A percentile compares a stretch with the other conserved stretches of the same genome.
Evolutionary conservation across 805 yeast species (phyloP).

Genomic region (Zygosaccharomyces siamensis): DNA sequence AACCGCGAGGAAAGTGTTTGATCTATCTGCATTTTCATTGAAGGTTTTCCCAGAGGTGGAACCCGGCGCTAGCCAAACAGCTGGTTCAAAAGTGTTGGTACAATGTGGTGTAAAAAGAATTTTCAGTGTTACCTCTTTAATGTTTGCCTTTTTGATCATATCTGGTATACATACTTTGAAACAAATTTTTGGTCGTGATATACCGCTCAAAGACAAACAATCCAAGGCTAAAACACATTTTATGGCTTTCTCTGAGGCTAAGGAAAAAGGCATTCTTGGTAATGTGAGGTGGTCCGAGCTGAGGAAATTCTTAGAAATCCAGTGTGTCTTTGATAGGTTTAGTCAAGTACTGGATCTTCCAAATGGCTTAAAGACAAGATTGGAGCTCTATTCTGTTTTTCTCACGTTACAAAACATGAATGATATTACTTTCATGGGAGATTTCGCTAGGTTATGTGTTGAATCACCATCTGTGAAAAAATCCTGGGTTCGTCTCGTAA

Average conservation of each 20-base stretch:
- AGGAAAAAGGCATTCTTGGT: constrained; percentile 13
- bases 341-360: constrained; percentile 39
- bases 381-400: constrained; percentile 39
- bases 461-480: constrained; percentile 47
- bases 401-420: constrained; percentile 20
- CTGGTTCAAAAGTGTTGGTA: constrained; percentile 22
- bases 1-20: constrained; percentile 32
- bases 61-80: constrained; percentile 16
- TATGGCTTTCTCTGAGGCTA: constrained; percentile 15
- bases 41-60: constrained; percentile 26
- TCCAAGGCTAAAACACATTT: constrained; percentile 31
- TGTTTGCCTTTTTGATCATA: constrained; percentile 42
- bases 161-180: constrained; percentile 44
- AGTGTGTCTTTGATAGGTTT: constrained; percentile 20
- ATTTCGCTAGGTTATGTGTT: constrained; percentile 42
- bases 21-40: constrained; percentile 26
- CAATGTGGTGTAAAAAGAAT: constrained; percentile 27
- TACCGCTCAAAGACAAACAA: constrained; percentile 21
- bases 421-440: constrained; percentile 27
- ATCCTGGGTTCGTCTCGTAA: constrained; percentile 47
- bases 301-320: constrained; percentile 21
- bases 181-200: constrained; percentile 37
- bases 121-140: constrained; percentile 37
- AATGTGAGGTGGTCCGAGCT: constrained; percentile 23
- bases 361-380: constrained; percentile 44